Percentiles rank a stretch among this genome's conserved stretches.
phyloP scores from a whole-genome alignment of 2,329 filamentous ascomycete species.

The Cladorrhinum sp. region DNA sequence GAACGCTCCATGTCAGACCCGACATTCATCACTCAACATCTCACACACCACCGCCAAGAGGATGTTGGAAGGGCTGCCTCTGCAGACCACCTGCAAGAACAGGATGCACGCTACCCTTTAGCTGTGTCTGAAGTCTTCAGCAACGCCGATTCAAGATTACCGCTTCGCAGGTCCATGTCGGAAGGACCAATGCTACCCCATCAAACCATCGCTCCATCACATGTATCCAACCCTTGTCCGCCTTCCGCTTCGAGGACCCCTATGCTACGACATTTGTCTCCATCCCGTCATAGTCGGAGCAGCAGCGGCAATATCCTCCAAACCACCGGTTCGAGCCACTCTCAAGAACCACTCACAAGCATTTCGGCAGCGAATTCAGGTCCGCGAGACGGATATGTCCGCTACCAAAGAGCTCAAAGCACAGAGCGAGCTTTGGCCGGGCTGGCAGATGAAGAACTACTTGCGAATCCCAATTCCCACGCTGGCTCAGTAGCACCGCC shows the following conservation, averaged over 20 bases:
- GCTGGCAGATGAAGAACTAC: constrained; percentile 28
- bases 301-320: constrained; percentile 18
- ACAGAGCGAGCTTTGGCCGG: constrained; percentile 29
- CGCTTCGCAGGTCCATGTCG: constrained; percentile 10
- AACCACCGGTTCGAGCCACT: constrained; percentile 13
- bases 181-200: constrained; percentile 8
- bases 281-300: constrained; percentile 19
- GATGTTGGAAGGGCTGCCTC: constrained; percentile 18
- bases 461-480: constrained; percentile 11
- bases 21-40: constrained; percentile 18
- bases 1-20: constrained; percentile 30
- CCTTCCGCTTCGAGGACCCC: constrained; percentile 34
- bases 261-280: constrained; percentile 27
- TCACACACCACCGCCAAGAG: constrained; percentile 5
- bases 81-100: constrained; percentile 20
- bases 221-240: constrained; percentile 24
- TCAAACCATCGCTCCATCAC: background rate
- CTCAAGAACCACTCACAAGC: constrained; percentile 19
- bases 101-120: constrained; percentile 9
- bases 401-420: constrained; percentile 29
- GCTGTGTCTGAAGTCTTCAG: constrained; percentile 14
- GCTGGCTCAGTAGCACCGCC: constrained; percentile 24
- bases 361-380: constrained; percentile 12
- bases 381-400: constrained; percentile 28
- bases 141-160: constrained; percentile 7